Evolutionary conservation across 306 rosid species (phyloP), one percentile per base, ranked within the genome.

Genomic region (Acacia melanoxylon): DNA sequence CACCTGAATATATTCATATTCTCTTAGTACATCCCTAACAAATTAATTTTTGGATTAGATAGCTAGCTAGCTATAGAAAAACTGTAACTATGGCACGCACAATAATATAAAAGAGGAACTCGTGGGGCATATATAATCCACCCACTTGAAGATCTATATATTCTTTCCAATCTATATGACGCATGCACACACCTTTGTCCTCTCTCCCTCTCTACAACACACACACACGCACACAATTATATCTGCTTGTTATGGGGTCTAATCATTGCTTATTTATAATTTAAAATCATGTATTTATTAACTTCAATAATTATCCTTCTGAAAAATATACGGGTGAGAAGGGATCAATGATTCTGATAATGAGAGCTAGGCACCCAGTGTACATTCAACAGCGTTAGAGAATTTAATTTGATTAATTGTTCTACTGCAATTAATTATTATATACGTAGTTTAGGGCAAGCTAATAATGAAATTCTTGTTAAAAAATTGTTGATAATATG

Each of bases 161-260:
- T 69, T 40, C 52, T 40, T 40, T 69, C 56, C 61, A 44, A 41
- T 63, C 41, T 71, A 19, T 71, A 19, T 71, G 67, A 70, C 79
- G 68, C 65, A 40, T 46, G 74, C 41, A 61, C 31, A 45, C 29
- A 46, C 62, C 29, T 58, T 61, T 8, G 44, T 69, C 73, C 63
- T 19, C 42, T 75, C 69, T 37, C 8, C 68, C 12, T 70, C 16
- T 70, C 49, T 10, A n/a, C n/a, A n/a, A 3, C 42, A 42, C 31
- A 61, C n/a, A n/a, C n/a, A n/a, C n/a, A n/a, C n/a, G n/a, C n/a
- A 3, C 42, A 42, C 31, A 61, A 59, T 68, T 69, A 54, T 79
- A 37, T 79, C 49, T 68, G 51, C 33, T 46, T 59, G 59, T 61
- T 58, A 68, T 69, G 69, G 74, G 61, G 83, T 79, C 74, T 69